Conservation (phyloP, 192 early-diverging fungal species). For the Backusella psychrophila region DNA sequence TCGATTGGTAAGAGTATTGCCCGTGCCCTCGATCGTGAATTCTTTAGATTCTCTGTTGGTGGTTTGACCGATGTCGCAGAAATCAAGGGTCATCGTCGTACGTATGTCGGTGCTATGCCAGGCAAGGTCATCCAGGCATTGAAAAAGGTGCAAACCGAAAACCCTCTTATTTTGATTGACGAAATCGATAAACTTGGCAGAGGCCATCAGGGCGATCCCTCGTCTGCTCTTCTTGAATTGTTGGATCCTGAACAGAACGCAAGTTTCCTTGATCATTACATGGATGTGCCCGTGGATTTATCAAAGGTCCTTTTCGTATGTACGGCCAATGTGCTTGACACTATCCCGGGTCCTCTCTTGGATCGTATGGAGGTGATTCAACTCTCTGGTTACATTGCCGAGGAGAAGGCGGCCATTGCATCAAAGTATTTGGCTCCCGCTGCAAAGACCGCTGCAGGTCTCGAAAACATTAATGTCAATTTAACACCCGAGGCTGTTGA, state of each 20-base stretch:
- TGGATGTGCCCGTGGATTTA: constrained; percentile 97
- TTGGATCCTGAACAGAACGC: constrained; percentile 98
- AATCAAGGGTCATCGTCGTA: constrained; percentile 98
- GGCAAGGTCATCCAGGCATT: constrained; percentile 98
- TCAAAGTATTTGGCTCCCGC: constrained; percentile 85
- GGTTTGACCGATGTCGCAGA: constrained; percentile 98
- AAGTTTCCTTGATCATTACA: constrained; percentile 98
- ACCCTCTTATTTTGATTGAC: constrained; percentile 96
- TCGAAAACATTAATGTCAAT: constrained; percentile 69
- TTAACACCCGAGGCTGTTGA: constrained; percentile 80
- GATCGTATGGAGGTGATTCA: constrained; percentile 99
- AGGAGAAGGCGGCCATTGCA: constrained; percentile 95
- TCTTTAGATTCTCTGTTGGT: constrained; percentile 96
- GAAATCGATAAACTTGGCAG: constrained; percentile 99
- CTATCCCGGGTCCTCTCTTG: constrained; percentile 95
- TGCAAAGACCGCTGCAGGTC: constrained; percentile 78
- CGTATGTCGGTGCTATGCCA: constrained; percentile 99
- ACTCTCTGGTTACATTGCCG: constrained; percentile 86
- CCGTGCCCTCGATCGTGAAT: constrained; percentile 89
- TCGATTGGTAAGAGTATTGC: constrained; percentile 98
- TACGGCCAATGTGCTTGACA: constrained; percentile 96
- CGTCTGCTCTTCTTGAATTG: constrained; percentile 93
- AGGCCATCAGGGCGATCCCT: constrained; percentile 97
- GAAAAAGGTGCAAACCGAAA: constrained; percentile 99
- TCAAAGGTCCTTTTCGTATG: constrained; percentile 99